Percentiles rank a stretch among this genome's conserved stretches.
Conservation (phyloP, 164 flowering plant species). For the Stephania cephalantha region DNA sequence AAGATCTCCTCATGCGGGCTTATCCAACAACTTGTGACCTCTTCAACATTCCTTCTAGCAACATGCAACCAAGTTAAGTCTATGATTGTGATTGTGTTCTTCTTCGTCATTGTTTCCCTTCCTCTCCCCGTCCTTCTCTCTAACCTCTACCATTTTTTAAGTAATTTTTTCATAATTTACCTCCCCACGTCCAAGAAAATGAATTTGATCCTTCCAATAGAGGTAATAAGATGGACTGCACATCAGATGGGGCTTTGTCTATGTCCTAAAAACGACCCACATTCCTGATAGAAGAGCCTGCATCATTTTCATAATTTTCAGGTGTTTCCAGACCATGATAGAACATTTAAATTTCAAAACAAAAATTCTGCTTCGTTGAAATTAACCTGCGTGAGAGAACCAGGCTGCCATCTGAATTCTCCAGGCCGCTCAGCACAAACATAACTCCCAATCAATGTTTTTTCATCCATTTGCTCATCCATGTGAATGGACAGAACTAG, state of each 20-base stretch:
- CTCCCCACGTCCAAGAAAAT: slow-evolving; percentile 72
- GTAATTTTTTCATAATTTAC: slow-evolving; percentile 23
- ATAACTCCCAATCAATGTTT: slow-evolving; percentile 77
- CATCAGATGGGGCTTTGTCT: slow-evolving; percentile 88
- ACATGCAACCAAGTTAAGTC: no score
- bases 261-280: slow-evolving; percentile 90
- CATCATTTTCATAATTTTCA: background rate
- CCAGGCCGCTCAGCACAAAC: slow-evolving; percentile 90
- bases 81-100: background rate
- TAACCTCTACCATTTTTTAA: background rate
- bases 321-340: background rate
- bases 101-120: background rate
- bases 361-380: background rate
- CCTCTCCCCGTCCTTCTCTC: background rate
- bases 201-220: slow-evolving; percentile 69
- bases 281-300: slow-evolving; percentile 78
- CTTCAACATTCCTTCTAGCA: no score
- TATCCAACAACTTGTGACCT: no score
- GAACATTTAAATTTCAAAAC: background rate
- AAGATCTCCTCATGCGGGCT: no score
- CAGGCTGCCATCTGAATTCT: slow-evolving; percentile 97
- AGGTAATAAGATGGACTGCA: slow-evolving; percentile 67
- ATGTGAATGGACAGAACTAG: slow-evolving; percentile 75
- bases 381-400: slow-evolving; percentile 90
- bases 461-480: slow-evolving; percentile 97